Evolutionary conservation across 2,329 filamentous ascomycete genomes (phyloP), one percentile per base, ranked within the genome.

Genomic region (Pseudopyricularia cyperi): DNA sequence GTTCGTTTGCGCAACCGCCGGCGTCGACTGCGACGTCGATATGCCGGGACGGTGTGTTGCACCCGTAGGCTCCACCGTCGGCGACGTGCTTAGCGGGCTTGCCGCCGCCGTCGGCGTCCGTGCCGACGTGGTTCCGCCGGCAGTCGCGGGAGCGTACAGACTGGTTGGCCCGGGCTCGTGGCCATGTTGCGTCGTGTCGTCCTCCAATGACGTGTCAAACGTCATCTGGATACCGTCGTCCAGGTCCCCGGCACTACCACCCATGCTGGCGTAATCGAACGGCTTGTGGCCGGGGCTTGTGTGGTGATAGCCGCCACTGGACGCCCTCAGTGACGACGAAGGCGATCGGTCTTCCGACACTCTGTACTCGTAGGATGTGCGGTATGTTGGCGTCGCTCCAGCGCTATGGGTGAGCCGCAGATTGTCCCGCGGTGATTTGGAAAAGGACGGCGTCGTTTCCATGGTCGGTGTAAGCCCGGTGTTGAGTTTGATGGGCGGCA

Each of bases 401-500:
- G 70, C 69, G 60, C 73, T 78, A 62, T 68, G 71, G 2, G 71
- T 71, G 58, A 71, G 71, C 48, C 71, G 68, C 19, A 76, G 59
- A 3, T 54, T 59, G 39, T 65, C 62, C 17, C 67, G 58, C 26
- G 63, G 61, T 24, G 61, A 65, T 9, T 57, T 57, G n/a, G 59
- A 58, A 24, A 58, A 59, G 28, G 59, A 63, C 5, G 57, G 57
- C n/a, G 59, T 57, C 33, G 59, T 60, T 19, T n/a, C 17, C 37
- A 42, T 42, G 37, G 37, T 55, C n/a, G 68, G 63, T 1, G 65
- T 56, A 1, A 67, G 61, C 6, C 67, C 61, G 6, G 83, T 60
- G 55, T 85, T 79, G 53, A 96, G 76, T 64, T 89, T 93, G 77
- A 96, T 94, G 0, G 90, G 88, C 46, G 91, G 90, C 24, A 96